phyloP scores from a whole-genome alignment of 345 rosid species.

The Eucalyptus dawsonii region DNA sequence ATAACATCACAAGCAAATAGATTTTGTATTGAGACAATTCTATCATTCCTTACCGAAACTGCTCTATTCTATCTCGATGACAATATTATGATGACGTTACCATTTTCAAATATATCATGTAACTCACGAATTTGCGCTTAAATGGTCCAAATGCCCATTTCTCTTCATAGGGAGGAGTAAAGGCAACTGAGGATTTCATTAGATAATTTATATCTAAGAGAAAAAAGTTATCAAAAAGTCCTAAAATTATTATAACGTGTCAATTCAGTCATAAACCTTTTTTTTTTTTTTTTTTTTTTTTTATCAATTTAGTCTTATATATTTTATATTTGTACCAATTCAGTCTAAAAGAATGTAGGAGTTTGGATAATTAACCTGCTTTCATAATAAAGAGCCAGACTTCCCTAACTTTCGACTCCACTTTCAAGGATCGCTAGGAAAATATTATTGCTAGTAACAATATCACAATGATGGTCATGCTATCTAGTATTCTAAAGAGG shows the following conservation, averaged over 20 bases:
- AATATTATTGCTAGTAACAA: neutral
- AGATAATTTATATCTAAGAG: neutral
- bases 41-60: neutral
- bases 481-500: neutral
- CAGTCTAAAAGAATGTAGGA: neutral
- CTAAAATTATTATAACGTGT: accelerated
- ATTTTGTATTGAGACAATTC: too few species aligned
- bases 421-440: neutral
- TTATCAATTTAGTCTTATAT: too few species aligned
- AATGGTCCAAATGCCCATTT: neutral
- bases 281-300: accelerated
- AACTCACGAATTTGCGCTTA: neutral
- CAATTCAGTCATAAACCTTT: accelerated
- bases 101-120: neutral
- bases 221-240: too few species aligned
- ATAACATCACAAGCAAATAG: too few species aligned
- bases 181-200: neutral
- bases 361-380: neutral
- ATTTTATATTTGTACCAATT: too few species aligned
- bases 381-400: neutral
- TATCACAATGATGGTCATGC: neutral
- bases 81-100: neutral
- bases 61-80: neutral
- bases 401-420: neutral
- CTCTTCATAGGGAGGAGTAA: neutral